These are phyloP conservation scores for Albatrellus ellisii DNA, from an alignment of 768 basidiomycete species.

Conservation along the genomic window DNA sequence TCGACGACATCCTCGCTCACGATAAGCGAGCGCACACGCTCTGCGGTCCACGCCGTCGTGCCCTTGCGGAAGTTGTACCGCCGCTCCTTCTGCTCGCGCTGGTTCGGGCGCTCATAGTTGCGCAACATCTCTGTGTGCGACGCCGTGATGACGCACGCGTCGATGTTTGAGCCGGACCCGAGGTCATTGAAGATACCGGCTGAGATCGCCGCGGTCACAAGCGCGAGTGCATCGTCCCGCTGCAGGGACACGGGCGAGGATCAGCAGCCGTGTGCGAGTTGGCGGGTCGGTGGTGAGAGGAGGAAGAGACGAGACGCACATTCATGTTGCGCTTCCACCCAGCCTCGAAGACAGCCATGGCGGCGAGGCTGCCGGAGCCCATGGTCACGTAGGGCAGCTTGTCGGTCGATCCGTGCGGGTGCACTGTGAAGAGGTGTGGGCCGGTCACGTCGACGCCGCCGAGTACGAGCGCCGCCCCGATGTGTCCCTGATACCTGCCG, in stretches of 20 bases:
- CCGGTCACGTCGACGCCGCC: constrained; percentile 95
- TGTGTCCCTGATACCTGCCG: constrained; percentile 76
- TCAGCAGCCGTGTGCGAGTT: constrained; percentile 5
- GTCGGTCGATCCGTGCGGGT: constrained; percentile 95
- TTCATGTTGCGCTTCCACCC: constrained; percentile 73
- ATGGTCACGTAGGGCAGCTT: constrained; percentile 98
- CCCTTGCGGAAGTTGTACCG: constrained; percentile 62
- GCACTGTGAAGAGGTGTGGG: constrained; percentile 89
- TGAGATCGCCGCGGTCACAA: constrained; percentile 80
- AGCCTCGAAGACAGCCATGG: constrained; percentile 96
- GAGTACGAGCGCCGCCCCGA: constrained; percentile 92
- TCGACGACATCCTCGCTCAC: constrained; percentile 51
- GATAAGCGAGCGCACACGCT: constrained; percentile 59
- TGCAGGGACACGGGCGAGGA: too few species aligned
- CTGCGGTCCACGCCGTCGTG: constrained; percentile 82
- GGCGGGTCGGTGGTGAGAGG: background rate
- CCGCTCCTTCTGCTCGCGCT: constrained; percentile 62
- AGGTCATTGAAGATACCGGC: constrained; percentile 99
- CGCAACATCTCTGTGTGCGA: constrained; percentile 82
- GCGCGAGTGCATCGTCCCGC: constrained; percentile 67
- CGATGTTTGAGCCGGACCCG: constrained; percentile 96
- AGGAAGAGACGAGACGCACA: constrained; percentile 28
- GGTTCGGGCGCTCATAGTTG: constrained; percentile 86
- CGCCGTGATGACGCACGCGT: constrained; percentile 91
- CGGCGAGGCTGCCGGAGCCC: constrained; percentile 93